These are phyloP conservation scores for Gleditsia sinensis DNA, from an alignment of 306 rosid species.

Conservation along the genomic window DNA sequence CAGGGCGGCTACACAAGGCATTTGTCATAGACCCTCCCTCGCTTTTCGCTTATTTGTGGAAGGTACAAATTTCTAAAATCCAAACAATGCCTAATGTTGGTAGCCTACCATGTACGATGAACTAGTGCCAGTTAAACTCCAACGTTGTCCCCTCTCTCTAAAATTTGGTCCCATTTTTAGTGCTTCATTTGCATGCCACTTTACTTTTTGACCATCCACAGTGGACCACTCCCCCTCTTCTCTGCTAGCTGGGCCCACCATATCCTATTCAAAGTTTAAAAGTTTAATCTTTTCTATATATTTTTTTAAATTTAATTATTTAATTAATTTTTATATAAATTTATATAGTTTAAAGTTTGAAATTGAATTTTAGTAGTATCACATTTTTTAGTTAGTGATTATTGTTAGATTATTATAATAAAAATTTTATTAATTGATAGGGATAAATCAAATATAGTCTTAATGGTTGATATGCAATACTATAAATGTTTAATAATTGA, in stretches of 20 bases:
- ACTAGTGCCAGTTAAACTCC: not conserved
- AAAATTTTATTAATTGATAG: no score
- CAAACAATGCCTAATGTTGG: not conserved
- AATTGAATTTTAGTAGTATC: no score
- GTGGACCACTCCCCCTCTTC: not conserved
- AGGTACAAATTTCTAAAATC: constrained; percentile 49
- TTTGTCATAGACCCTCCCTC: constrained; percentile 78
- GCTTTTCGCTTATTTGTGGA: constrained; percentile 73
- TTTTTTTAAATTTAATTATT: no score
- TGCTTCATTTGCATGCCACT: not conserved
- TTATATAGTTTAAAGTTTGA: no score
- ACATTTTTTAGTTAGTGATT: no score
- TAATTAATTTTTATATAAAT: no score
- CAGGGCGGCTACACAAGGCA: constrained; percentile 56
- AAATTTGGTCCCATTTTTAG: no score
- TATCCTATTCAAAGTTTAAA: not conserved
- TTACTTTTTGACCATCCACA: not conserved
- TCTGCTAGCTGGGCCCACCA: not conserved
- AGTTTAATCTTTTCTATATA: no score
- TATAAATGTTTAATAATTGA: no score
- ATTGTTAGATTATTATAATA: no score
- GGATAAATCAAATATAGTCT: no score
- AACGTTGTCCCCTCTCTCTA: not conserved
- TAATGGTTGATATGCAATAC: no score
- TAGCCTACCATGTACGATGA: not conserved